Conservation (phyloP, 257 asterid species). For the Rhazya stricta region DNA sequence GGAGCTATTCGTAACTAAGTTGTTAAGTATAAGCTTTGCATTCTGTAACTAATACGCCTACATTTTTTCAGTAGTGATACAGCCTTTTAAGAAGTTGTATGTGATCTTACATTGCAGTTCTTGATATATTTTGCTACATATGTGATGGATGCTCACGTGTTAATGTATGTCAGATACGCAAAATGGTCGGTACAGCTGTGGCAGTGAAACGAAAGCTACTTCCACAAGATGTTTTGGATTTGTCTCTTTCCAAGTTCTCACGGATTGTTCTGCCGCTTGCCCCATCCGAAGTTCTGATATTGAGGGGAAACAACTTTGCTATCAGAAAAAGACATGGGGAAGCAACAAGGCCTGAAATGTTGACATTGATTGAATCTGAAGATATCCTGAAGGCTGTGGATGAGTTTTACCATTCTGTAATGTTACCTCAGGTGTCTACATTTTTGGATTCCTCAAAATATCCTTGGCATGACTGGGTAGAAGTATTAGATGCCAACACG, state of each 20-base stretch:
- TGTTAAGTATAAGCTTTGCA: neutral
- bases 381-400: constrained; percentile 59
- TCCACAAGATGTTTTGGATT: constrained; percentile 56
- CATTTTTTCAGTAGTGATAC: neutral
- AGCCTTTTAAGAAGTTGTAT: neutral
- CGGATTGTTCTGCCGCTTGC: constrained; percentile 81
- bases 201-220: constrained; percentile 74
- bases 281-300: constrained; percentile 80
- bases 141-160: constrained; percentile 18
- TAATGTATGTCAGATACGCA: constrained; percentile 59
- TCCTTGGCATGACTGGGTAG: constrained; percentile 89
- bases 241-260: constrained; percentile 75
- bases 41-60: neutral
- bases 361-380: constrained; percentile 68
- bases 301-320: constrained; percentile 67
- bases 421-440: constrained; percentile 62
- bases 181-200: constrained; percentile 90
- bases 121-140: neutral
- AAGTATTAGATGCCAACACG: constrained; percentile 57
- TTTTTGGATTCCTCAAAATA: constrained; percentile 55
- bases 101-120: constrained; percentile 3
- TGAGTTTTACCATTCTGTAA: constrained; percentile 50
- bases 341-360: constrained; percentile 71
- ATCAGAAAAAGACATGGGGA: constrained; percentile 70
- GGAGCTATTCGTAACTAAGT: neutral